A percentile compares a stretch with the other conserved stretches of the same genome.
Evolutionary conservation across 75 land plant genomes (phyloP).

Genomic region (Pinus tabuliformis): DNA sequence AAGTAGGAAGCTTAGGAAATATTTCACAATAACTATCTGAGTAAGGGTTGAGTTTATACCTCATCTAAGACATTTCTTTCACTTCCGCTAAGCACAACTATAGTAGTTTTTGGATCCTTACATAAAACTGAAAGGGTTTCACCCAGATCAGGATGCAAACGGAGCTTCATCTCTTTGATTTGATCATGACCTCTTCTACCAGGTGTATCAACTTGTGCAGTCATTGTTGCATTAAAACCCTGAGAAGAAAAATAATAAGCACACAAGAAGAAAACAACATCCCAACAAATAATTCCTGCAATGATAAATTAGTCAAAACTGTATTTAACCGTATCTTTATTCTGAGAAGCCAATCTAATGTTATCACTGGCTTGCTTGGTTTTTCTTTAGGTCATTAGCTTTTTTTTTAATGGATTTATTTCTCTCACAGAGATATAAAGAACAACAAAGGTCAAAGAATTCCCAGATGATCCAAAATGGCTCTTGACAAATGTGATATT

Average conservation of each 20-base stretch:
- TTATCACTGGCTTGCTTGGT: too few relatives aligned
- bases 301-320: background rate
- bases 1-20: slow-evolving; percentile 2
- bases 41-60: slow-evolving; percentile 11
- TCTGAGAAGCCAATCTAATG: too few relatives aligned
- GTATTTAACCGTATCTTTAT: background rate
- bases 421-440: background rate
- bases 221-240: slow-evolving; percentile 52
- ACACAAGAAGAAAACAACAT: background rate
- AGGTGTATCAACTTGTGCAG: slow-evolving; percentile 42
- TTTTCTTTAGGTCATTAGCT: background rate
- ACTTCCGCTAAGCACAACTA: slow-evolving; percentile 55
- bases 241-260: background rate
- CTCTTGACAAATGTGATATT: too few relatives aligned
- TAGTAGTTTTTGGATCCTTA: slow-evolving; percentile 40
- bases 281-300: background rate
- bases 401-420: background rate
- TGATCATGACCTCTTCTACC: slow-evolving; percentile 45
- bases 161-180: slow-evolving; percentile 43
- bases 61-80: slow-evolving; percentile 48
- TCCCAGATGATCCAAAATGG: background rate
- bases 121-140: slow-evolving; percentile 26
- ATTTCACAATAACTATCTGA: background rate
- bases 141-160: slow-evolving; percentile 32
- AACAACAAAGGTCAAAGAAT: background rate